These are phyloP conservation scores for Austroboletus eburneus DNA, from an alignment of 768 basidiomycete genomes.

Conservation along the genomic window DNA sequence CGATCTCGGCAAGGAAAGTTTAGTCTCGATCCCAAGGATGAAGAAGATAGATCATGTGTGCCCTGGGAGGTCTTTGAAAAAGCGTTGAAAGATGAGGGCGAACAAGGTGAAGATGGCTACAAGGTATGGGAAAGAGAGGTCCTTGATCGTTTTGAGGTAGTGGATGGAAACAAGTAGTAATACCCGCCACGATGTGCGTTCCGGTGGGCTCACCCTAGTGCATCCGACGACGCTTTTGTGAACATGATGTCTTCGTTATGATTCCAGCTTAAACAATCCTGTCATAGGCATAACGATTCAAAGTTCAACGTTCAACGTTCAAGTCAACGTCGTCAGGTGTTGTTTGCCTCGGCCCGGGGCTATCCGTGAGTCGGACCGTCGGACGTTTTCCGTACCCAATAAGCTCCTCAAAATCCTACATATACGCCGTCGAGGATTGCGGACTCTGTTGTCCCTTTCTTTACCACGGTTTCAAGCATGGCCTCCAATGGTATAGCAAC, in stretches of 20 bases:
- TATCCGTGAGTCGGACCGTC: too few species aligned
- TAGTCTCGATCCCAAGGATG: slow-evolving; percentile 45
- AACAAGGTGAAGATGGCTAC: slow-evolving; percentile 64
- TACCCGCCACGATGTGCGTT: not conserved
- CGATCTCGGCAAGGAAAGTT: slow-evolving; percentile 89
- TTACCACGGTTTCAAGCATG: slow-evolving; percentile 31
- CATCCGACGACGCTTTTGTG: too few species aligned
- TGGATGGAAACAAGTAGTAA: slow-evolving; percentile 32
- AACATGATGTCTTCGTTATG: too few species aligned
- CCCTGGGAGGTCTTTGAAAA: slow-evolving; percentile 72
- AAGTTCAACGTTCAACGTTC: too few species aligned
- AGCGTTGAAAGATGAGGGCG: slow-evolving; percentile 50
- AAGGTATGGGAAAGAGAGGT: slow-evolving; percentile 81
- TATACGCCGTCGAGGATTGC: slow-evolving; percentile 6
- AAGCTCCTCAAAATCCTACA: not conserved
- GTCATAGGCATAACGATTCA: too few species aligned
- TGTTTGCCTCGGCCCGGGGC: not conserved
- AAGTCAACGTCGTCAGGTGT: too few species aligned
- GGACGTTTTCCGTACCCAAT: too few species aligned
- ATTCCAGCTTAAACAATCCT: too few species aligned
- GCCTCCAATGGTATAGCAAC: slow-evolving; percentile 27
- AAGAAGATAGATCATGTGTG: slow-evolving; percentile 57
- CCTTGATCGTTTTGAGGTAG: slow-evolving; percentile 58
- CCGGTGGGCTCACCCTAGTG: too few species aligned
- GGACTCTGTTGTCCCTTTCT: not conserved